These are phyloP conservation scores for Meyerozyma smithsonii DNA, from an alignment of 1,139 yeast species.

Conservation along the genomic window DNA sequence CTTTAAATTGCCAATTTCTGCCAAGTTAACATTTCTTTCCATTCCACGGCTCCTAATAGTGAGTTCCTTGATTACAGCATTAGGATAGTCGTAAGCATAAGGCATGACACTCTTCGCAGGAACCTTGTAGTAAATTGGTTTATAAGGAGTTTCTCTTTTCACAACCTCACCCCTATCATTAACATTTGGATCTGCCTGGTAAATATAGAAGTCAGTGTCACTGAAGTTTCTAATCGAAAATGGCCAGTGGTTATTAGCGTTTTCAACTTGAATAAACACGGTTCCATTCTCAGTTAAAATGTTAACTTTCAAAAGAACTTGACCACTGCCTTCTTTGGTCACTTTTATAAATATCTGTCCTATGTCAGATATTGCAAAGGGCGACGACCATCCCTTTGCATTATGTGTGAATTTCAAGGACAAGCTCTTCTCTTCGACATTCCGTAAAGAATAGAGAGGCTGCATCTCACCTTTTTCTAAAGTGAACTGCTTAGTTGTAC, in stretches of 20 bases:
- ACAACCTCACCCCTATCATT: slow-evolving; percentile 67
- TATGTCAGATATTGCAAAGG: slow-evolving; percentile 76
- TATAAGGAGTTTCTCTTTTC: slow-evolving; percentile 46
- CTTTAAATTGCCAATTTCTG: slow-evolving; percentile 86
- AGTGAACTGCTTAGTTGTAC: slow-evolving; percentile 43
- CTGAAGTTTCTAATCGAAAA: slow-evolving; percentile 86
- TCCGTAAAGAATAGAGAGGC: slow-evolving; percentile 66
- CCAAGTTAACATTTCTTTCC: slow-evolving; percentile 76
- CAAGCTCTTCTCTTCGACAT: slow-evolving; percentile 47
- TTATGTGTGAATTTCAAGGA: slow-evolving; percentile 55
- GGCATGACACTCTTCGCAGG: slow-evolving; percentile 97
- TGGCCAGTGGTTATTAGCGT: slow-evolving; percentile 86
- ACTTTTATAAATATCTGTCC: slow-evolving; percentile 79
- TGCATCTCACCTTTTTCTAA: slow-evolving; percentile 46
- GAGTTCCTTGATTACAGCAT: slow-evolving; percentile 79
- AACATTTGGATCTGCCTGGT: slow-evolving; percentile 79
- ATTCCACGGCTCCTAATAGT: slow-evolving; percentile 67
- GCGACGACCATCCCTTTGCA: slow-evolving; percentile 77
- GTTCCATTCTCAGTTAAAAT: slow-evolving; percentile 77
- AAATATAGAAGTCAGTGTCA: slow-evolving; percentile 74
- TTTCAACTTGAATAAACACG: slow-evolving; percentile 66
- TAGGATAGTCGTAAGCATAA: slow-evolving; percentile 96
- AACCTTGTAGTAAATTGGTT: slow-evolving; percentile 70
- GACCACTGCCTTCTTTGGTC: slow-evolving; percentile 58
- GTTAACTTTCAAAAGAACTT: slow-evolving; percentile 65